Evolutionary conservation across 805 yeast genomes (phyloP).

Genomic region (Cyberlindnera xylosilytica): DNA sequence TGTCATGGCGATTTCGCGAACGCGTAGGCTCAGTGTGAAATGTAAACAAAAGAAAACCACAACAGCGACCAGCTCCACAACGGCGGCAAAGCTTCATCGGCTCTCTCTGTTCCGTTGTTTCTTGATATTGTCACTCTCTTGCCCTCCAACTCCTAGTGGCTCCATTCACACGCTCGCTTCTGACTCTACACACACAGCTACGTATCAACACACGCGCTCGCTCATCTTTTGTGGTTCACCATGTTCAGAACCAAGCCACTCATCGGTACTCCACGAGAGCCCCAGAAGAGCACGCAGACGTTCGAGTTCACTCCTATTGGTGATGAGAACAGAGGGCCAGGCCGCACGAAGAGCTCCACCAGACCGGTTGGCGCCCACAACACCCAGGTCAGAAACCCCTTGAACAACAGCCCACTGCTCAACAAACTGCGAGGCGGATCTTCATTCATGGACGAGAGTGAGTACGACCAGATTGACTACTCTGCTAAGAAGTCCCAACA

Average conservation of each 20-base stretch:
- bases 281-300: conserved; percentile 9
- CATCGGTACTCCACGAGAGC: conserved; percentile 15
- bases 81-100: too few species aligned
- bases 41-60: not conserved
- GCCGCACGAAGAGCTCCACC: not conserved
- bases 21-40: not conserved
- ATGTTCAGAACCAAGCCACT: conserved; percentile 15
- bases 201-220: too few species aligned
- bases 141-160: not conserved
- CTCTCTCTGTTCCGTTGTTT: too few species aligned
- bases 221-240: conserved; percentile 2
- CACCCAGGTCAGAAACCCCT: conserved; percentile 15
- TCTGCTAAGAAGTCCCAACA: conserved; percentile 10
- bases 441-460: conserved; percentile 25
- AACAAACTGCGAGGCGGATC: conserved; percentile 27
- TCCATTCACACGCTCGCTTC: not conserved
- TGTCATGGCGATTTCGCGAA: conserved; percentile 1
- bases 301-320: conserved; percentile 20
- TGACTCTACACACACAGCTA: not conserved
- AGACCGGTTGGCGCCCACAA: conserved; percentile 4
- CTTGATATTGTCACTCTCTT: too few species aligned
- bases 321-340: conserved; percentile 6
- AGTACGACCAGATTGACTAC: conserved; percentile 21
- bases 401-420: conserved; percentile 18
- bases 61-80: not conserved